Conservation (phyloP, 1,139 yeast genomes). For the Meyerozyma athensensis region DNA sequence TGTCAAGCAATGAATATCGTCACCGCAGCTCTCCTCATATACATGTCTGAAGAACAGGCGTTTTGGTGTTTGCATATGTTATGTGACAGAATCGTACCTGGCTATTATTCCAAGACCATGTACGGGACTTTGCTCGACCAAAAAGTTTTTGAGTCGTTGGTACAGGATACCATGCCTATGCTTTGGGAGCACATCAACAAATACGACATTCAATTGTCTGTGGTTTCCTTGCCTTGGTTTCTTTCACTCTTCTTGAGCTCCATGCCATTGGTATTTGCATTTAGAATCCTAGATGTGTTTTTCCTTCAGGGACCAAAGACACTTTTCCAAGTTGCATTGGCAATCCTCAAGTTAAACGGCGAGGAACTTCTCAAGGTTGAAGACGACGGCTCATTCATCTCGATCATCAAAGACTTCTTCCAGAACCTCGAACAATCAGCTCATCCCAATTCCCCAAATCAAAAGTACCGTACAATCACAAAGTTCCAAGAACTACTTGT, state of each 20-base stretch:
- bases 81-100: conserved; percentile 86
- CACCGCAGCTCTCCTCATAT: conserved; percentile 86
- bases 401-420: conserved; percentile 79
- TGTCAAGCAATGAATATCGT: conserved; percentile 99
- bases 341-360: conserved; percentile 80
- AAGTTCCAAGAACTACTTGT: conserved; percentile 88
- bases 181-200: conserved; percentile 77
- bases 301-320: conserved; percentile 88
- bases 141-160: conserved; percentile 85
- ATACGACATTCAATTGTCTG: conserved; percentile 88
- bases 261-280: conserved; percentile 93
- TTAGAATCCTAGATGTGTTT: conserved; percentile 85
- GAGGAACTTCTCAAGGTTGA: conserved; percentile 73
- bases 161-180: conserved; percentile 84
- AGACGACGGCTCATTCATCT: conserved; percentile 91
- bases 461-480: conserved; percentile 62
- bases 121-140: conserved; percentile 95
- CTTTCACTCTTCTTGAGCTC: conserved; percentile 83
- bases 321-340: conserved; percentile 89
- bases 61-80: conserved; percentile 86
- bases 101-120: conserved; percentile 96
- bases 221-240: conserved; percentile 96
- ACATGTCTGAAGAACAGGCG: conserved; percentile 96
- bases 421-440: conserved; percentile 74
- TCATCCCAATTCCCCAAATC: conserved; percentile 67